Conservation (phyloP, 768 basidiomycete genomes). For the Tricholoma bakamatsutake region DNA sequence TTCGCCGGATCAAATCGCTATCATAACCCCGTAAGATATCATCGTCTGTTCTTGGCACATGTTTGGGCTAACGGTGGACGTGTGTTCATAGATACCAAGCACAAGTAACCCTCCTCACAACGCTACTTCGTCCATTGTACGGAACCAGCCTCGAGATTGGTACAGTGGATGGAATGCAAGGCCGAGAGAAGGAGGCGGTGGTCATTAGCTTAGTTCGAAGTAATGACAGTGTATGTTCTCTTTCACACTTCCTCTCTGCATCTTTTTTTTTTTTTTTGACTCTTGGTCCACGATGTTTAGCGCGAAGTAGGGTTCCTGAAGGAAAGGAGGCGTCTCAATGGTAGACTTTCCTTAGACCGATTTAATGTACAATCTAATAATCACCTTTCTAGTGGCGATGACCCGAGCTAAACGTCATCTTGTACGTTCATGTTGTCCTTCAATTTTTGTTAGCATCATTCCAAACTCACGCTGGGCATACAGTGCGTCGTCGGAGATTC, state of each 20-base stretch:
- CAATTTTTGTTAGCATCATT: background rate
- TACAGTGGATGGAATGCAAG: slow-evolving; percentile 96
- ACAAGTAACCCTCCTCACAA: slow-evolving; percentile 81
- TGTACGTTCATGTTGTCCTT: slow-evolving; percentile 39
- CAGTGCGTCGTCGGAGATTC: slow-evolving; percentile 95
- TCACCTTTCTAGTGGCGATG: slow-evolving; percentile 66
- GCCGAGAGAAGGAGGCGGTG: slow-evolving; percentile 91
- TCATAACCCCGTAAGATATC: slow-evolving; percentile 72
- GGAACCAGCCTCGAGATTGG: slow-evolving; percentile 80
- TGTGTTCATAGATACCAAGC: slow-evolving; percentile 70
- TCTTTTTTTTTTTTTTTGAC: background rate
- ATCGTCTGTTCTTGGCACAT: background rate
- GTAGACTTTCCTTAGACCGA: slow-evolving; percentile 29
- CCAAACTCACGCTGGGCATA: background rate
- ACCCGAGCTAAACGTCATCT: slow-evolving; percentile 86
- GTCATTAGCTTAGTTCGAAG: slow-evolving; percentile 91
- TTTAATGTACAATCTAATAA: slow-evolving; percentile 2
- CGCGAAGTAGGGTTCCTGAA: slow-evolving; percentile 92
- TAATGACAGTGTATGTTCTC: slow-evolving; percentile 64
- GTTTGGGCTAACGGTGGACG: background rate
- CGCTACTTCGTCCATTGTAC: slow-evolving; percentile 65
- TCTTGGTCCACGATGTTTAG: slow-evolving; percentile 26
- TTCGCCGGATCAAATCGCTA: slow-evolving; percentile 66
- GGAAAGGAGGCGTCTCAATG: slow-evolving; percentile 89
- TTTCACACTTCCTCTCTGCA: background rate